These are phyloP conservation scores for Acanthamoeba royreba DNA, from an alignment of 208 protist genomes.

Conservation along the genomic window DNA sequence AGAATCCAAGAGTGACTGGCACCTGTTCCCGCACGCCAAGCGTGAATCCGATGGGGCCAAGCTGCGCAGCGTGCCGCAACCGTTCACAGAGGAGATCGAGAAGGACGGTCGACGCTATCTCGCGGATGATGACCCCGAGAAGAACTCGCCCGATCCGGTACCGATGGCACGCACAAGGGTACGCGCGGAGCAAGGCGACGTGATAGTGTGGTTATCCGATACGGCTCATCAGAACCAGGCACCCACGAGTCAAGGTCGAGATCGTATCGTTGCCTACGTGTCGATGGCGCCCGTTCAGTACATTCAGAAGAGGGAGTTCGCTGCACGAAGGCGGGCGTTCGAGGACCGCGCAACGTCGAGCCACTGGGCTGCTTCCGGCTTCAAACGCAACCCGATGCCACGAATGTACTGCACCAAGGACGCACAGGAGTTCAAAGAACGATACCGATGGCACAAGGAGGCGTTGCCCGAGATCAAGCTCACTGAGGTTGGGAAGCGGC, in stretches of 20 bases:
- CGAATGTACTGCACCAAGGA: not conserved
- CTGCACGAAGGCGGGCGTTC: not conserved
- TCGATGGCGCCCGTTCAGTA: not conserved
- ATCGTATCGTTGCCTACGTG: conserved; percentile 8
- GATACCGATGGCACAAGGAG: not conserved
- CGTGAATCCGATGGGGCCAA: not conserved
- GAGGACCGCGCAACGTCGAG: not conserved
- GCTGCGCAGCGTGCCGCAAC: not conserved
- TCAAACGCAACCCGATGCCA: not conserved
- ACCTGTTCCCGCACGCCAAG: not conserved
- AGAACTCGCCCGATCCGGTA: not conserved
- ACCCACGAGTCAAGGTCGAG: not conserved
- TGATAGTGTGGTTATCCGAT: not conserved
- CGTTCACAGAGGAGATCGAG: not conserved
- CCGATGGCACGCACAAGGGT: not conserved
- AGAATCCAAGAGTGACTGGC: not conserved
- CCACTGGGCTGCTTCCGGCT: not conserved
- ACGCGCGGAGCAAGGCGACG: not conserved
- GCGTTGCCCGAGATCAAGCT: not conserved
- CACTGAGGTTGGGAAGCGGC: not conserved
- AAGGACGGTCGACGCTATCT: not conserved
- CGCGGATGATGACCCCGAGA: not conserved
- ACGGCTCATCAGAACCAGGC: not conserved
- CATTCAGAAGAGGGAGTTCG: not conserved
- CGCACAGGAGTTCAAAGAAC: not conserved